Evolutionary conservation across 208 protist species (phyloP).

Genomic region (Acanthamoeba castellanii): DNA sequence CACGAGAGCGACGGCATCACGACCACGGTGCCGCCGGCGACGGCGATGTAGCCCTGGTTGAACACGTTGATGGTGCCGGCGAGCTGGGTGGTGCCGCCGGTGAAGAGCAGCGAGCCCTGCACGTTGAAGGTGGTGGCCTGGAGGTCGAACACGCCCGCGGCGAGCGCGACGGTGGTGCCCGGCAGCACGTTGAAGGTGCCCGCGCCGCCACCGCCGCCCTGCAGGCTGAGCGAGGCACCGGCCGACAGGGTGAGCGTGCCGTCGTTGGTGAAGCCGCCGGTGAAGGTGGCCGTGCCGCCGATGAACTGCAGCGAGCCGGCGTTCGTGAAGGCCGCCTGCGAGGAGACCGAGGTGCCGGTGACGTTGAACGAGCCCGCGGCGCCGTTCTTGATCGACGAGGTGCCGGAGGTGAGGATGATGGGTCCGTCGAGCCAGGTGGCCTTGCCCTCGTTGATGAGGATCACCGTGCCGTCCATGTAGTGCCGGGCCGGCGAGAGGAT

Average conservation of each 20-base stretch:
- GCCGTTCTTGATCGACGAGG: constrained; percentile 20
- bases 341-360: constrained; percentile 19
- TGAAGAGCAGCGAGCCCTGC: constrained; percentile 60
- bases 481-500: constrained; percentile 33
- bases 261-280: constrained; percentile 46
- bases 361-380: constrained; percentile 41
- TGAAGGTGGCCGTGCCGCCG: constrained; percentile 35
- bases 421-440: constrained; percentile 62
- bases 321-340: constrained; percentile 53
- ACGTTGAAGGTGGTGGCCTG: constrained; percentile 47
- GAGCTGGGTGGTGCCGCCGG: constrained; percentile 52
- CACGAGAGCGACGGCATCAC: constrained; percentile 45
- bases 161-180: background rate
- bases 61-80: constrained; percentile 66
- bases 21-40: constrained; percentile 26
- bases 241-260: background rate
- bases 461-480: constrained; percentile 73
- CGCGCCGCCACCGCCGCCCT: constrained; percentile 22
- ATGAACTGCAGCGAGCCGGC: background rate
- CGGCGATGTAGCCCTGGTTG: constrained; percentile 7
- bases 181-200: constrained; percentile 8
- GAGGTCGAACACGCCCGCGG: constrained; percentile 40
- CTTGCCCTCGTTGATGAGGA: constrained; percentile 48
- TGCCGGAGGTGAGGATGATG: constrained; percentile 27
- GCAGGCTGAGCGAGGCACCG: background rate